These are phyloP conservation scores for Tagetes patula DNA, from an alignment of 129 eudicot species.

Conservation along the genomic window DNA sequence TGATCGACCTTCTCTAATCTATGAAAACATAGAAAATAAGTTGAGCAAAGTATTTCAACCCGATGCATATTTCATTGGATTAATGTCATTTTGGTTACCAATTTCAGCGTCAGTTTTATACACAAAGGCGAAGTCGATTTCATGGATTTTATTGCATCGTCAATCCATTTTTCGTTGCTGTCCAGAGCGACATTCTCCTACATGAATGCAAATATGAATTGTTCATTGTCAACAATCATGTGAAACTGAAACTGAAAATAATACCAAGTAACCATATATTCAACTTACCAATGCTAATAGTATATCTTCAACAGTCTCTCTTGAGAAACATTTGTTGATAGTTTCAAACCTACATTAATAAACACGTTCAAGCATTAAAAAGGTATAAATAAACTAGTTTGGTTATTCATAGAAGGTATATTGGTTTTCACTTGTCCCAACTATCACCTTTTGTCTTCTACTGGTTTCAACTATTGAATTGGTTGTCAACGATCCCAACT, in stretches of 20 bases:
- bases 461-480: too few relatives aligned
- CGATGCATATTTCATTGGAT: background rate
- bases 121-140: conserved; percentile 43
- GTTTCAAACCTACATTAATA: conserved; percentile 27
- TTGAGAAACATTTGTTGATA: conserved; percentile 45
- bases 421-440: too few relatives aligned
- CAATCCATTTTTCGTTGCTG: conserved; percentile 39
- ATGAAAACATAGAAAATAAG: background rate
- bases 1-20: conserved; percentile 40
- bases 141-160: conserved; percentile 37
- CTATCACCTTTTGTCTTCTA: too few relatives aligned
- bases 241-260: background rate
- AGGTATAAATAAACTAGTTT: too few relatives aligned
- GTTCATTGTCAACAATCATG: background rate
- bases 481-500: too few relatives aligned
- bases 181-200: conserved; percentile 29
- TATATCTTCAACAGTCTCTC: conserved; percentile 48
- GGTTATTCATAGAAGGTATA: too few relatives aligned
- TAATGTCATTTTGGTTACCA: conserved; percentile 23
- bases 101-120: conserved; percentile 37
- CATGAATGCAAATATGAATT: conserved; percentile 11
- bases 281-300: conserved; percentile 41
- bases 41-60: background rate
- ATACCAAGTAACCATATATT: background rate
- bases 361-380: too few relatives aligned